Percentiles rank a stretch among this genome's conserved stretches.
Conservation (phyloP, 1,284 basidiomycete species). For the Somion occarium region DNA sequence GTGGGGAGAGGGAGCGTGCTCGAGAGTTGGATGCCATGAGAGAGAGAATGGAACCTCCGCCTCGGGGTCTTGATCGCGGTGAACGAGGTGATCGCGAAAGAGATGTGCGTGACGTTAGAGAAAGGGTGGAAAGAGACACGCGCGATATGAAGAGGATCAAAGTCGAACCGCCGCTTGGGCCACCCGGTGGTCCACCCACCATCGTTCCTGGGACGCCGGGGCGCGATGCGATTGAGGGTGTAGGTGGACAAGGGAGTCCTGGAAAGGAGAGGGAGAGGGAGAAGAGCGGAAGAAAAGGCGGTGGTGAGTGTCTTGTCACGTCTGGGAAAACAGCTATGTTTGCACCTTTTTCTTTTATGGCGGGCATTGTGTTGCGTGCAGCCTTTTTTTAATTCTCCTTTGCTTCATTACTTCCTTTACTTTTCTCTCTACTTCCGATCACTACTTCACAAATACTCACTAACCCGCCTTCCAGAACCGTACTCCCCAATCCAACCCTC, state of each 20-base stretch:
- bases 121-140: not conserved
- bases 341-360: not conserved
- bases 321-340: not conserved
- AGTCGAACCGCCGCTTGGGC: not conserved
- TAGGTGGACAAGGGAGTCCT: not conserved
- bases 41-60: not conserved
- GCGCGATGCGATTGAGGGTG: too few relatives aligned
- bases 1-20: slow-evolving; percentile 26
- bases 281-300: not conserved
- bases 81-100: not conserved
- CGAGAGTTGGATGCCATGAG: slow-evolving; percentile 13
- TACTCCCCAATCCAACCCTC: slow-evolving; percentile 11
- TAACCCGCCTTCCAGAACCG: slow-evolving; percentile 7
- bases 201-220: too few relatives aligned
- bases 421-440: not conserved
- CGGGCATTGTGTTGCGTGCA: not conserved
- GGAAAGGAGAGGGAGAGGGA: not conserved
- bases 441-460: not conserved
- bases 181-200: too few relatives aligned
- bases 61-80: not conserved
- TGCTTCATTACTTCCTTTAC: not conserved
- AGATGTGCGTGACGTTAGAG: not conserved
- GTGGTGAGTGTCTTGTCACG: not conserved
- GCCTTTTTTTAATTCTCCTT: not conserved
- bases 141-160: not conserved